A percentile compares a stretch with the other conserved stretches of the same genome.
Conservation (phyloP, 768 basidiomycete genomes). For the Panaeolus cyanescens region DNA sequence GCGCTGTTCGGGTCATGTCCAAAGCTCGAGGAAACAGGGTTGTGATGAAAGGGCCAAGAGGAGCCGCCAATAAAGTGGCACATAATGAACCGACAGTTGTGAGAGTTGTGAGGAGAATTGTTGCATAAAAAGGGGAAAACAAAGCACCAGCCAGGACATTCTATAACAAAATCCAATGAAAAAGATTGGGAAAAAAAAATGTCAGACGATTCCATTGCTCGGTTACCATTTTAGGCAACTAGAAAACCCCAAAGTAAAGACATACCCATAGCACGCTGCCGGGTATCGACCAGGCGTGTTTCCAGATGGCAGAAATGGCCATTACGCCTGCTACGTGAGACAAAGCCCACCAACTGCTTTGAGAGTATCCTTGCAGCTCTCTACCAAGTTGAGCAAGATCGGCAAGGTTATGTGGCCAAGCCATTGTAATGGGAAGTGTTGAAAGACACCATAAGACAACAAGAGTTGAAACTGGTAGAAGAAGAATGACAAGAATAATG, state of each 20-base stretch:
- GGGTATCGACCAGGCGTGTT: slow-evolving; percentile 96
- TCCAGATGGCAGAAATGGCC: slow-evolving; percentile 87
- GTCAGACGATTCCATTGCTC: slow-evolving; percentile 12
- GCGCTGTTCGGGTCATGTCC: slow-evolving; percentile 78
- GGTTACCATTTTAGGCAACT: neutral
- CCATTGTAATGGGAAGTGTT: slow-evolving; percentile 73
- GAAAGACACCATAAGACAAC: slow-evolving; percentile 73
- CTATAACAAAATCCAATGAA: slow-evolving; percentile 40
- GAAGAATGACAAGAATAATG: slow-evolving; percentile 46
- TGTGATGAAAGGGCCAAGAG: slow-evolving; percentile 82
- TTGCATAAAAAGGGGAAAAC: slow-evolving; percentile 81
- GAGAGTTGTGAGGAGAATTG: slow-evolving; percentile 77
- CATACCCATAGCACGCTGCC: slow-evolving; percentile 90
- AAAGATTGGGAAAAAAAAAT: slow-evolving; percentile 6
- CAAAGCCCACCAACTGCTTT: slow-evolving; percentile 62
- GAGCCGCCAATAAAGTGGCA: slow-evolving; percentile 78
- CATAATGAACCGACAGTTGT: slow-evolving; percentile 87
- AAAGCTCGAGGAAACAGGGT: slow-evolving; percentile 83
- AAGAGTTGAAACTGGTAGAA: slow-evolving; percentile 68
- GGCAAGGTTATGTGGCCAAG: slow-evolving; percentile 75
- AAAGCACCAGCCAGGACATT: slow-evolving; percentile 90
- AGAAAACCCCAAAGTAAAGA: slow-evolving; percentile 20
- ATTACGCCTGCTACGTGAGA: slow-evolving; percentile 84
- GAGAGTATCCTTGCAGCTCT: slow-evolving; percentile 78
- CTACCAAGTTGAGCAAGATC: slow-evolving; percentile 77